Evolutionary conservation across 2,329 filamentous ascomycete species (phyloP), one percentile per base, ranked within the genome.

Genomic region (Endoconidiophora laricicola): DNA sequence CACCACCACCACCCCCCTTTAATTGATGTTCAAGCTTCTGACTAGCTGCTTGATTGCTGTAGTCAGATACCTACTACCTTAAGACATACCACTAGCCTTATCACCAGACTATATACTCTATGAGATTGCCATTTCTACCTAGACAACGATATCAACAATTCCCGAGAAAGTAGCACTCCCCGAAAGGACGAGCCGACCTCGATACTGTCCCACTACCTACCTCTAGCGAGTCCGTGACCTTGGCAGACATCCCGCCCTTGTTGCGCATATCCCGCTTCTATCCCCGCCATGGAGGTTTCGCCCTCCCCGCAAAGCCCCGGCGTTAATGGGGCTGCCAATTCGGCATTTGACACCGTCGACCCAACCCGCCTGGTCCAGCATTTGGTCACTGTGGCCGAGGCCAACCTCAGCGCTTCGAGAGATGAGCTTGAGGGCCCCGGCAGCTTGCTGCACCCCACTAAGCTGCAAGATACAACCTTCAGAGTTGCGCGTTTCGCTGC

Each of bases 401-500:
- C 84, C 52, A 82, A 82, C 56, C 73, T 90, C 44, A 84, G 84
- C 56, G 83, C 85, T 58, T 76, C 76, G 52, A 78, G 79, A 61
- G 72, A 78, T 55, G 90, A 98, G 61, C 77, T 98, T 49, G 79
- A 90, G 63, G 76, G 77, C 56, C 69, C 79, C 14, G 87, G 85
- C 55, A 95, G 86, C 68, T 71, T 98, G 65, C 72, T 98, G 55
- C 86, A 87, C 52, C 72, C 79, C 59, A 66, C 72, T 52, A 77
- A 74, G 57, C 76, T 86, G 57, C 68, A 73, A 49, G 90, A 96
- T 59, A 95, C 91, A 5, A 68, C 94, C 51, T 80, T 87, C 62
- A 78, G 86, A 68, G 95, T 90, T 65, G 79, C 79, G 57, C 82
- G 88, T 59, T 96, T 96, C 66, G 87, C 87, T 52, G 79, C 80